Conservation (phyloP, 1,284 basidiomycete species). For the Ceratobasidium sp. region DNA sequence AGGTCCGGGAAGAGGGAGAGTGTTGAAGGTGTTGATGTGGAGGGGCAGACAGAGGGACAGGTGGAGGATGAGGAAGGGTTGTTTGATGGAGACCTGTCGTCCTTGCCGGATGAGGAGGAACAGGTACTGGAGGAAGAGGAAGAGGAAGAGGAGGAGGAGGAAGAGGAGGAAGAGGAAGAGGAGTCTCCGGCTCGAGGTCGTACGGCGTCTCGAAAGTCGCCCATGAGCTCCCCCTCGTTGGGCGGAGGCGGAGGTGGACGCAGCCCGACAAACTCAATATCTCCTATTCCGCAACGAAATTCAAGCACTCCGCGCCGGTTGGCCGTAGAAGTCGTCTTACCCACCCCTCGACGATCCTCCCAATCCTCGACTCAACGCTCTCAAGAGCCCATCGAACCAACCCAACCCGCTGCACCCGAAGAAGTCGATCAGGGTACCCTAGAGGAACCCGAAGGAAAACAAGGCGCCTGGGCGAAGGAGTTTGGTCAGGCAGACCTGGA, state of each 20-base stretch:
- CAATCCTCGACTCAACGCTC: background rate
- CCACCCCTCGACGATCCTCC: background rate
- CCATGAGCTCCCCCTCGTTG: slow-evolving; percentile 4
- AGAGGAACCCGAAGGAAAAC: background rate
- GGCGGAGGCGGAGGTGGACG: slow-evolving; percentile 2
- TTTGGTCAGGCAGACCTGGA: background rate
- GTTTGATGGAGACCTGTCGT: background rate
- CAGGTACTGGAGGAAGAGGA: no score
- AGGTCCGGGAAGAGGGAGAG: background rate
- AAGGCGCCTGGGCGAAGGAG: background rate
- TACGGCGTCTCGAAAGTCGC: no score
- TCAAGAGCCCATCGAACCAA: background rate
- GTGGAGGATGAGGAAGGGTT: no score
- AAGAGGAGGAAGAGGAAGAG: background rate
- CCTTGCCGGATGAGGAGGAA: no score
- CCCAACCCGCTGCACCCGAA: background rate
- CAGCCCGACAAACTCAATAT: background rate
- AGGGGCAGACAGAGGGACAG: no score
- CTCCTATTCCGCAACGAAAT: background rate
- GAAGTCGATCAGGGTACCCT: background rate
- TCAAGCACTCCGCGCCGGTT: background rate
- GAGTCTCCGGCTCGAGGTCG: slow-evolving; percentile 1
- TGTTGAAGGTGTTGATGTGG: no score
- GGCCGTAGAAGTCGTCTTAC: background rate
- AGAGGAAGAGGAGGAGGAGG: background rate